Percentiles rank a stretch among this genome's conserved stretches.
Evolutionary conservation across 78 protist genomes (phyloP).

Genomic region (Goniomonas avonlea): DNA sequence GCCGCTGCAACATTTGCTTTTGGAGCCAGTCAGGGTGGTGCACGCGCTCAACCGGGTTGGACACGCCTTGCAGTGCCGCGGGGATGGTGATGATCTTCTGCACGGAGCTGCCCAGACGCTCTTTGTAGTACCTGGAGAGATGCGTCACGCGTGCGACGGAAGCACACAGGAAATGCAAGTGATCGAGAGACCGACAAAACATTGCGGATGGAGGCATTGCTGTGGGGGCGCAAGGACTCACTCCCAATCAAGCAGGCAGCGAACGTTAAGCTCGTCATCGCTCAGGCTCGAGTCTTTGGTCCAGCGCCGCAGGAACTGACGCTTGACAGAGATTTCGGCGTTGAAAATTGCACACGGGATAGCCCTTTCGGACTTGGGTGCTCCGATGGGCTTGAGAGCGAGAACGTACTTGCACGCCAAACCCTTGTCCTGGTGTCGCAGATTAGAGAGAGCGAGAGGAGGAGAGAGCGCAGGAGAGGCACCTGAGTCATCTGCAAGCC

Average conservation of each 20-base stretch:
- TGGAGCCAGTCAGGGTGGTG: conserved; percentile 93
- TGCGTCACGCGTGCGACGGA: background rate
- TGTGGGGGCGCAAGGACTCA: background rate
- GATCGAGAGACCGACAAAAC: too few relatives aligned
- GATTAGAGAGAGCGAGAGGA: too few relatives aligned
- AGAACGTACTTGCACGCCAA: conserved; percentile 79
- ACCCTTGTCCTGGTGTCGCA: conserved; percentile 79
- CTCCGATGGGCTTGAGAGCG: conserved; percentile 70
- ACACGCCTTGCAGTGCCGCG: conserved; percentile 84
- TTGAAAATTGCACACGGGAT: conserved; percentile 83
- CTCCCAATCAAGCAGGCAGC: conserved; percentile 87
- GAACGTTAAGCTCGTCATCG: conserved; percentile 36
- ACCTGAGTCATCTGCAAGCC: too few relatives aligned
- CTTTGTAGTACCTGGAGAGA: conserved; percentile 81
- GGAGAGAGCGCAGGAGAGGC: too few relatives aligned
- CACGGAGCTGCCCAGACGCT: conserved; percentile 68
- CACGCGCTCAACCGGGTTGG: conserved; percentile 89
- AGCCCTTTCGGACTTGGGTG: conserved; percentile 90
- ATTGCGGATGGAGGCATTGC: background rate
- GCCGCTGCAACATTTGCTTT: conserved; percentile 35
- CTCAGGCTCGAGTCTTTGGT: background rate
- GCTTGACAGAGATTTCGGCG: conserved; percentile 31
- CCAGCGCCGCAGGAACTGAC: conserved; percentile 50
- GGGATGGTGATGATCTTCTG: conserved; percentile 97
- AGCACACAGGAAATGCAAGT: background rate